Evolutionary conservation across 1,284 basidiomycete species (phyloP).

Genomic region (Tausonia pullulans): DNA sequence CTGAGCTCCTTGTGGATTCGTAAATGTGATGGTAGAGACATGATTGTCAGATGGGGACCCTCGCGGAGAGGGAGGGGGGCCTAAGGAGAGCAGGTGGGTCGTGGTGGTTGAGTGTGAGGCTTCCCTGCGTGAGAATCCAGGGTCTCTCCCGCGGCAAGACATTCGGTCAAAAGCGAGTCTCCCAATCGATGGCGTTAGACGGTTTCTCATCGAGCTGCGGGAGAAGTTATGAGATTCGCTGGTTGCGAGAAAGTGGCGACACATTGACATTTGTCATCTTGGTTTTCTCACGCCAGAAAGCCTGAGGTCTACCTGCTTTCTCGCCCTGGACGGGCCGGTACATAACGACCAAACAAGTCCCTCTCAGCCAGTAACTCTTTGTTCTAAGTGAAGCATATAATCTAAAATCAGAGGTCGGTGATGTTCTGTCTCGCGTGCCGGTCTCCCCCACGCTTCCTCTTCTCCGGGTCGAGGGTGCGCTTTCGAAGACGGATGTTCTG

Average conservation of each 20-base stretch:
- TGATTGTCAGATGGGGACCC: neutral
- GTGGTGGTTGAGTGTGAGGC: neutral
- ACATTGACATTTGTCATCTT: no score
- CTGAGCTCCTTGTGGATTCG: constrained; percentile 82
- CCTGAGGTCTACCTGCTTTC: no score
- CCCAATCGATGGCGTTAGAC: no score
- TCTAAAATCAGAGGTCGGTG: no score
- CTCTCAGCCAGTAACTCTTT: neutral
- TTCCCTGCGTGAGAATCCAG: neutral
- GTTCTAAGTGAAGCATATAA: no score
- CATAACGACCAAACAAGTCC: neutral
- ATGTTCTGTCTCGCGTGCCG: no score
- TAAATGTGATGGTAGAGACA: constrained; percentile 38
- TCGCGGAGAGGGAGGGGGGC: neutral
- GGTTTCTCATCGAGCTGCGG: no score
- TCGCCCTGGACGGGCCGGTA: neutral
- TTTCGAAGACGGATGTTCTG: constrained; percentile 7
- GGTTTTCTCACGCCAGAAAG: no score
- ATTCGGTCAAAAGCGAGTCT: no score
- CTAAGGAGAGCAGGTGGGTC: neutral
- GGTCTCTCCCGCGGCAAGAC: neutral
- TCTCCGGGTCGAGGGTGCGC: neutral
- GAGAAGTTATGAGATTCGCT: no score
- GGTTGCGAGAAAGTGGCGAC: no score
- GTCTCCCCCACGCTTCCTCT: neutral